Percentiles rank a stretch among this genome's conserved stretches.
Evolutionary conservation across 2,329 filamentous ascomycete genomes (phyloP).

Genomic region (Fusarium chuoi): DNA sequence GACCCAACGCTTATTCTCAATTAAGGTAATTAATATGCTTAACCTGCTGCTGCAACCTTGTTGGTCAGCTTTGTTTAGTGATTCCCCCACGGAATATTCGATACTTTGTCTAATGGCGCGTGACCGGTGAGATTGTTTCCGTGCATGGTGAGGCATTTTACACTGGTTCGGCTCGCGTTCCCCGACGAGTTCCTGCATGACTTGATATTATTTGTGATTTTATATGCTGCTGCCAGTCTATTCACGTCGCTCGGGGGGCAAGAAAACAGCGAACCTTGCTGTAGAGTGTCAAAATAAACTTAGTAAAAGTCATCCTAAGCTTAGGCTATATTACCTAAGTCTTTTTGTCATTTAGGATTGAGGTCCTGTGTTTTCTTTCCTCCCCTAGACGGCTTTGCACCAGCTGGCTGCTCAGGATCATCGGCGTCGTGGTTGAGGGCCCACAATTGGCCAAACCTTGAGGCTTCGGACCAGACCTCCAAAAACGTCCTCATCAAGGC

Average conservation of each 20-base stretch:
- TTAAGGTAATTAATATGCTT: slow-evolving; percentile 44
- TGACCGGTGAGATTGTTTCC: not conserved
- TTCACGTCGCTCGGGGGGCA: too few relatives aligned
- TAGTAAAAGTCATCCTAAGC: too few relatives aligned
- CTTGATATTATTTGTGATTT: not conserved
- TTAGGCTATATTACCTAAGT: too few relatives aligned
- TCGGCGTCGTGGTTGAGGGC: rapidly evolving
- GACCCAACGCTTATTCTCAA: slow-evolving; percentile 1
- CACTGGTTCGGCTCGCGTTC: not conserved
- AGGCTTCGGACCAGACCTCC: not conserved
- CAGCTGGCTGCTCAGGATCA: not conserved
- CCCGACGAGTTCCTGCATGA: not conserved
- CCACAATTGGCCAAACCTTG: not conserved
- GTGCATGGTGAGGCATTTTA: slow-evolving; percentile 25
- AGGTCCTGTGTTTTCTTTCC: too few relatives aligned
- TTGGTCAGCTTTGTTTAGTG: not conserved
- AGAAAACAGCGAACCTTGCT: too few relatives aligned
- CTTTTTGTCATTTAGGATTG: too few relatives aligned
- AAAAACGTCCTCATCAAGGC: not conserved
- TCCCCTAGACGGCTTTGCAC: rapidly evolving
- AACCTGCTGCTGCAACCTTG: slow-evolving; percentile 18
- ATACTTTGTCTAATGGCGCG: not conserved
- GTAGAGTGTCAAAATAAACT: too few relatives aligned
- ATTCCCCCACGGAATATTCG: too few relatives aligned
- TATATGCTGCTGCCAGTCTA: not conserved